Conservation (phyloP, 2,329 filamentous ascomycete species). For the Chaetomium strumarium region DNA sequence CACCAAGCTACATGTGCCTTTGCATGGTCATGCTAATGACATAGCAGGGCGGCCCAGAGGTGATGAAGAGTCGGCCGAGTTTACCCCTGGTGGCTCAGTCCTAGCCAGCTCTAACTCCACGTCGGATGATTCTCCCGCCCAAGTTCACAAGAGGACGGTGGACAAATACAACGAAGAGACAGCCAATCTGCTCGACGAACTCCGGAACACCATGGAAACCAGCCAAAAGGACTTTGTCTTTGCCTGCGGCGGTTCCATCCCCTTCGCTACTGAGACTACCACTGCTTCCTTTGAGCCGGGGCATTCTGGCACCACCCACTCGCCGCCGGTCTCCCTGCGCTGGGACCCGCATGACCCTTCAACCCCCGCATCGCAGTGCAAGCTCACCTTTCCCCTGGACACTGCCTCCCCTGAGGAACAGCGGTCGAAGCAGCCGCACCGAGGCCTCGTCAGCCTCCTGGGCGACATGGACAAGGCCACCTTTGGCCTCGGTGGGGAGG, state of each 20-base stretch:
- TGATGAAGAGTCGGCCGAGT: too few relatives aligned
- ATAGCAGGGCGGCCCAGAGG: too few relatives aligned
- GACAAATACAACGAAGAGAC: too few relatives aligned
- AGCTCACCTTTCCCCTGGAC: constrained; percentile 17
- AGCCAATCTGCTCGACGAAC: neutral
- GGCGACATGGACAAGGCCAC: constrained; percentile 38
- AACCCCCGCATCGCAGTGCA: constrained; percentile 1
- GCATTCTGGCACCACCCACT: neutral
- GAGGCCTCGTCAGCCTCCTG: constrained; percentile 24
- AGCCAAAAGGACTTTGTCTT: constrained; percentile 3
- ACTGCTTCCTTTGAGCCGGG: neutral
- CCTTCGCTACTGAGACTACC: neutral
- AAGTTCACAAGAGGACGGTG: too few relatives aligned
- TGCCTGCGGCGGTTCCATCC: constrained; percentile 15
- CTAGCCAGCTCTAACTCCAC: too few relatives aligned
- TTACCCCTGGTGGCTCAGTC: too few relatives aligned
- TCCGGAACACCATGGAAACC: neutral
- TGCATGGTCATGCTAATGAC: too few relatives aligned
- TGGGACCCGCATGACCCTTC: constrained; percentile 16
- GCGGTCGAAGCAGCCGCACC: too few relatives aligned
- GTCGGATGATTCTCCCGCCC: too few relatives aligned
- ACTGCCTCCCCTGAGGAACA: neutral
- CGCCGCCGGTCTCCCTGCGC: constrained; percentile 15
- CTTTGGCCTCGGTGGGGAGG: constrained; percentile 40
- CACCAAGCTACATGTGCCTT: too few relatives aligned